Conservation (phyloP, 306 rosid species). For the Crotalaria pallida region DNA sequence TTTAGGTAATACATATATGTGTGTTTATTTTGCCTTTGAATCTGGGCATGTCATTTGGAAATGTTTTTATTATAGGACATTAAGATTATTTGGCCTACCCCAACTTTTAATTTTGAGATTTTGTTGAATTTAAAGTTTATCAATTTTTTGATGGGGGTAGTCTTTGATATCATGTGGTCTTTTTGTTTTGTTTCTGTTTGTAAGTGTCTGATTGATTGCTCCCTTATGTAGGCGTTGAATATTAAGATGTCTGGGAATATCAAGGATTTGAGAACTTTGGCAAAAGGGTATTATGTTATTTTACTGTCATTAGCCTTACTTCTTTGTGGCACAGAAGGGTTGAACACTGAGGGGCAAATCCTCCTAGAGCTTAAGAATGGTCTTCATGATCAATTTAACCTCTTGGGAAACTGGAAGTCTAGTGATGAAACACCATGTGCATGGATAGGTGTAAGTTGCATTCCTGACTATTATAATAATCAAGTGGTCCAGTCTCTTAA, state of each 20-base stretch:
- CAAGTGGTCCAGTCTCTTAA: constrained; percentile 52
- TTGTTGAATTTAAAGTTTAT: not conserved
- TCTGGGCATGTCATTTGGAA: not conserved
- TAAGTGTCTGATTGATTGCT: constrained; percentile 4
- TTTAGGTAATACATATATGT: too few species aligned
- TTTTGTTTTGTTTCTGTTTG: not conserved
- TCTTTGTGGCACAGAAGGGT: constrained; percentile 48
- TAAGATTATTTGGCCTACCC: not conserved
- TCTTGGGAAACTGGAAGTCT: constrained; percentile 55
- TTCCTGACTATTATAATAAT: constrained; percentile 21
- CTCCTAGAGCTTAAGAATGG: constrained; percentile 64
- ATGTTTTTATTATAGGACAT: not conserved
- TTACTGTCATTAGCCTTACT: constrained; percentile 40
- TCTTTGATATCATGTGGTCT: not conserved
- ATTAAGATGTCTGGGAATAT: constrained; percentile 47
- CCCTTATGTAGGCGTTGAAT: constrained; percentile 42
- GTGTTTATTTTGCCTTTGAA: not conserved
- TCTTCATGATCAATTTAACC: constrained; percentile 36
- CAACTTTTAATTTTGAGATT: constrained; percentile 15
- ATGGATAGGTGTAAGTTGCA: constrained; percentile 78
- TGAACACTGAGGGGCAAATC: constrained; percentile 67
- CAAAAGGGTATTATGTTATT: constrained; percentile 38
- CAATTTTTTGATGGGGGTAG: not conserved
- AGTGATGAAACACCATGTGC: constrained; percentile 71
- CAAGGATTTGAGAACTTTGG: constrained; percentile 34